A percentile compares a stretch with the other conserved stretches of the same genome.
phyloP scores from a whole-genome alignment of 257 asterid species.

The Fraxinus americana region DNA sequence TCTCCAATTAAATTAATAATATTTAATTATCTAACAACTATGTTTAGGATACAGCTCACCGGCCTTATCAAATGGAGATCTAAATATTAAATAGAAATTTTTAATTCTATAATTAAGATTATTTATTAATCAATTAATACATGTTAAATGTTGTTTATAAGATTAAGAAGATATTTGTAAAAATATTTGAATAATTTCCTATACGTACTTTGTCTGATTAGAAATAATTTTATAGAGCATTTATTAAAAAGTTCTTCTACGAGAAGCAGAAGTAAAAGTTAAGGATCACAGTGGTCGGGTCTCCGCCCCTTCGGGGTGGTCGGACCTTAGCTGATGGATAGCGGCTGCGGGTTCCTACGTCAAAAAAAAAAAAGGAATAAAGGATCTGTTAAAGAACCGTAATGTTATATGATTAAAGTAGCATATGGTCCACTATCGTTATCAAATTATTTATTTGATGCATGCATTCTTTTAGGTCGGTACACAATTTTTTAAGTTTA shows the following conservation, averaged over 20 bases:
- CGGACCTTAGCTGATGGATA: too few species aligned
- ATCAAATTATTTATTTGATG: not conserved
- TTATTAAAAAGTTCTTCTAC: too few species aligned
- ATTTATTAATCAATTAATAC: slow-evolving; percentile 13
- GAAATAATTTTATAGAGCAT: too few species aligned
- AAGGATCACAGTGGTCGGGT: too few species aligned
- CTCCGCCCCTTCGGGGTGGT: too few species aligned
- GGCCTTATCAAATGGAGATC: slow-evolving; percentile 16
- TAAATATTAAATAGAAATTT: not conserved
- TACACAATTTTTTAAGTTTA: not conserved
- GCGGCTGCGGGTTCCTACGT: too few species aligned
- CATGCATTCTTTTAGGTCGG: not conserved
- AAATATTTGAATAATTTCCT: too few species aligned
- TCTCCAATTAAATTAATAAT: slow-evolving; percentile 9
- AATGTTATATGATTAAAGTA: not conserved
- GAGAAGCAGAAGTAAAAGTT: too few species aligned
- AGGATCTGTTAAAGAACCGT: not conserved
- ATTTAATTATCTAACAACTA: slow-evolving; percentile 19
- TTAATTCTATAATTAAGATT: slow-evolving; percentile 6
- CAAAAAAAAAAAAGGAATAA: too few species aligned
- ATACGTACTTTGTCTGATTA: too few species aligned
- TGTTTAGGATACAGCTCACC: slow-evolving; percentile 41
- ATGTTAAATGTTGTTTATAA: too few species aligned
- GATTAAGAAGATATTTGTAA: too few species aligned
- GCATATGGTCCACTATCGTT: slow-evolving; percentile 5